Evolutionary conservation across 1,284 basidiomycete genomes (phyloP), one percentile per base, ranked within the genome.

Genomic region (Blastosporella zonata): DNA sequence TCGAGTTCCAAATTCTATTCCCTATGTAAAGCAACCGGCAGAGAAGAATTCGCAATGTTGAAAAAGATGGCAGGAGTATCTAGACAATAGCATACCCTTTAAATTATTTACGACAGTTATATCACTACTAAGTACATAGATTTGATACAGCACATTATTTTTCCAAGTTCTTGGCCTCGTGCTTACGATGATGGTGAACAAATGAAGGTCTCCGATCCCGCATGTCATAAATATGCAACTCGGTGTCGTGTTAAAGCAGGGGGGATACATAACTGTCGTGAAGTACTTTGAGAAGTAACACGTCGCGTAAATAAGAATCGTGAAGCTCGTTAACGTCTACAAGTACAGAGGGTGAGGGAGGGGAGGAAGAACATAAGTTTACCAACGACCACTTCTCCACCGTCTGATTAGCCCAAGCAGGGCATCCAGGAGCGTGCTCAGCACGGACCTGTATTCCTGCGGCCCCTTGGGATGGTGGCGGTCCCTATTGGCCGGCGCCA

Each of bases 21-120:
- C 0, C 68, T 95, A 12, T 94, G 92, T 67, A 85, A 86, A 67
- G 90, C 90, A 3, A 87, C 90, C 0, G 91, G 93, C 7, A 81
- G 77, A 55, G 78, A 80, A 15, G 91, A 94, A 66, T 93, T 93
- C 65, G 72, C 78, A 2, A 77, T 80, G 52, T 73, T 94, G 37
- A 86, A 77, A 60, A 82, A 75, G 60, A 68, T 88, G 72, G 83
- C 84, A 22, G 78, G 82, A 1, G 65, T 74, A 31, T 31, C 12
- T 31, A 31, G 29, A 31, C n/a, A n/a, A 17, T 77, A 59, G 45
- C 31, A 66, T 41, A 68, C 70, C 49, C 57, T 58, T 15, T 46
- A 59, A 10, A 74, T 5, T 27, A 27, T 27, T 27, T 27, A 27
- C 25, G n/a, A n/a, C n/a, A n/a, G n/a, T n/a, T n/a, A n/a, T n/a